phyloP scores from a whole-genome alignment of 2,329 filamentous ascomycete genomes.

The Fusarium sp. region DNA sequence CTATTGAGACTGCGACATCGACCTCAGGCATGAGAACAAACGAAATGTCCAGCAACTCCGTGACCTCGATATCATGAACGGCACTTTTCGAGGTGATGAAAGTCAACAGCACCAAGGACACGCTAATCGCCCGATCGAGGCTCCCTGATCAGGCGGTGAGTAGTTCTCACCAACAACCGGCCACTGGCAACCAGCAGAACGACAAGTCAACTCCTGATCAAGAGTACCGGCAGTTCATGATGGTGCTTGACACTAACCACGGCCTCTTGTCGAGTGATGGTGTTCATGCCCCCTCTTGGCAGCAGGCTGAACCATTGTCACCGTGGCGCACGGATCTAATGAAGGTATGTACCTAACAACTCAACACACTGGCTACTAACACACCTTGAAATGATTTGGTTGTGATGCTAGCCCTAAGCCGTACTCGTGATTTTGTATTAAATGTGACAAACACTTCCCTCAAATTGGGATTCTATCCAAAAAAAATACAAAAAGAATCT shows the following conservation, averaged over 20 bases:
- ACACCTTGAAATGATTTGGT: too few species aligned
- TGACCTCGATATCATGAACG: conserved; percentile 82
- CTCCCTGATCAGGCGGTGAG: neutral
- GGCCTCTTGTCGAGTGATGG: neutral
- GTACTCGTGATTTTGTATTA: too few species aligned
- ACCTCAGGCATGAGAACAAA: conserved; percentile 83
- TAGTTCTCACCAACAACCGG: too few species aligned
- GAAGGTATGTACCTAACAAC: too few species aligned
- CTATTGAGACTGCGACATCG: conserved; percentile 52
- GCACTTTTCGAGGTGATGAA: conserved; percentile 84
- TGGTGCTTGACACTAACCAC: neutral
- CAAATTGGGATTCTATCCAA: too few species aligned
- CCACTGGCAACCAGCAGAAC: neutral
- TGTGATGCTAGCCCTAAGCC: too few species aligned
- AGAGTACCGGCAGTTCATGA: neutral
- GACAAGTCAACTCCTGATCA: neutral
- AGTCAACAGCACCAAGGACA: neutral
- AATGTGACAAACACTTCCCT: too few species aligned
- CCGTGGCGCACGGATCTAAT: too few species aligned
- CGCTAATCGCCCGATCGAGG: neutral
- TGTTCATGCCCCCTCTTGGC: neutral
- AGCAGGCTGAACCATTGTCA: conserved; percentile 62
- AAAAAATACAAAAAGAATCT: too few species aligned
- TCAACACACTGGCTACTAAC: too few species aligned
- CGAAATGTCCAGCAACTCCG: conserved; percentile 84